Base-by-base conservation (phyloP, 768 basidiomycete species). In the Daedaleopsis nitida region DNA sequence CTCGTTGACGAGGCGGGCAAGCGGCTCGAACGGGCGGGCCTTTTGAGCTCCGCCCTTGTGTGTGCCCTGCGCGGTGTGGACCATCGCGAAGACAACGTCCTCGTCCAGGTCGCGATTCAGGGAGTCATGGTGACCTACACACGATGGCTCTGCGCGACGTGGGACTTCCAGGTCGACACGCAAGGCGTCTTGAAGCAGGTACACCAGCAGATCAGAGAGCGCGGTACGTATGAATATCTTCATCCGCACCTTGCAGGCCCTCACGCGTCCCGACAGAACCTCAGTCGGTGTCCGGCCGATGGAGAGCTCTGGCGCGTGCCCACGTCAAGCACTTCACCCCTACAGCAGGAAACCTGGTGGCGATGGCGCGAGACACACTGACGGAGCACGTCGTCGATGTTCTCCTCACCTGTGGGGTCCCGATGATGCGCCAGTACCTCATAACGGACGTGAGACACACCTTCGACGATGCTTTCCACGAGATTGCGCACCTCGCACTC, bases 241-340 rank as follows among this genome's bases (percentile, higher is more conserved):
- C 27, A 32, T 32, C 27, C 7, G 27, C 27, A 7, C 27, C 27
- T 16, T 4, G 11, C 19, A 10, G 17, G 27, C 23, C 19, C 23
- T 16, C 10, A 6, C 6, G 4, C 13, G 1, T 21, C 9, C 10
- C 21, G 17, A 34, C 21, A 66, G 65, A 64, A 23, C 34, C 47
- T 9, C 63, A 64, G 44, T 45, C 62, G 3, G 54, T 64, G 3
- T 55, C 57, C 3, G 58, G 58, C 14, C 56, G 52, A 32, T 66
- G 65, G 65, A 23, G 65, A 14, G 59, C 63, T 5, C 44, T 66
- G 19, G 53, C 39, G 14, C 60, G 58, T 5, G 52, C 11, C 11
- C 43, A 66, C 55, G 17, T 43, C 45, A 53, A 21, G 21, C 37
- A 9, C 53, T 50, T 37, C 2, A 5, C 5, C 16, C 45, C 3